Conservation (phyloP, 2,329 filamentous ascomycete species). For the Arthrobotrys sphaeroides region DNA sequence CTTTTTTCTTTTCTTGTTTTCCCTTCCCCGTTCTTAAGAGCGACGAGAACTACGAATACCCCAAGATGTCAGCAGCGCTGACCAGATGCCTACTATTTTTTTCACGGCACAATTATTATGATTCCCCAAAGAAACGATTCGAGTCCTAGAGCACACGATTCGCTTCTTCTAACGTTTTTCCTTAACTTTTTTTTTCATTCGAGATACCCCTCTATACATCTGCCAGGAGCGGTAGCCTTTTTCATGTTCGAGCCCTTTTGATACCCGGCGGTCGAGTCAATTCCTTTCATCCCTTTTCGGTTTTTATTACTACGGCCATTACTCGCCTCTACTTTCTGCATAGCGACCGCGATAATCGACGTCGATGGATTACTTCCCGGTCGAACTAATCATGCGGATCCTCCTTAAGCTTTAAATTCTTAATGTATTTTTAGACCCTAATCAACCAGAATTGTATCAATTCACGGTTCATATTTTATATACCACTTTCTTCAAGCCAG, state of each 20-base stretch:
- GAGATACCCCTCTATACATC: slow-evolving; percentile 24
- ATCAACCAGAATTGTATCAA: not conserved
- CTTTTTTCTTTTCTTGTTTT: too few species aligned
- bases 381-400: not conserved
- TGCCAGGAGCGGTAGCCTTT: slow-evolving; percentile 13
- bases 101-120: too few species aligned
- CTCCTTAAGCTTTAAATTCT: not conserved
- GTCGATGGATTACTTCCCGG: not conserved
- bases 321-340: not conserved
- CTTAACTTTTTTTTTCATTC: slow-evolving; percentile 8
- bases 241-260: slow-evolving; percentile 19
- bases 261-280: slow-evolving; percentile 25
- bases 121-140: too few species aligned
- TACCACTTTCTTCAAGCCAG: too few species aligned
- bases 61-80: too few species aligned
- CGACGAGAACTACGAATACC: too few species aligned
- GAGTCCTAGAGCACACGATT: too few species aligned
- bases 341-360: not conserved
- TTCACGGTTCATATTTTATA: too few species aligned
- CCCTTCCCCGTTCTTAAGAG: too few species aligned
- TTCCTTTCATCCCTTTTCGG: not conserved
- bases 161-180: slow-evolving; percentile 1
- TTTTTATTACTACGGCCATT: not conserved
- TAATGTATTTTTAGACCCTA: slow-evolving; percentile 7
- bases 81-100: too few species aligned